Conservation (phyloP, 768 basidiomycete species). For the Boletus fagicola region DNA sequence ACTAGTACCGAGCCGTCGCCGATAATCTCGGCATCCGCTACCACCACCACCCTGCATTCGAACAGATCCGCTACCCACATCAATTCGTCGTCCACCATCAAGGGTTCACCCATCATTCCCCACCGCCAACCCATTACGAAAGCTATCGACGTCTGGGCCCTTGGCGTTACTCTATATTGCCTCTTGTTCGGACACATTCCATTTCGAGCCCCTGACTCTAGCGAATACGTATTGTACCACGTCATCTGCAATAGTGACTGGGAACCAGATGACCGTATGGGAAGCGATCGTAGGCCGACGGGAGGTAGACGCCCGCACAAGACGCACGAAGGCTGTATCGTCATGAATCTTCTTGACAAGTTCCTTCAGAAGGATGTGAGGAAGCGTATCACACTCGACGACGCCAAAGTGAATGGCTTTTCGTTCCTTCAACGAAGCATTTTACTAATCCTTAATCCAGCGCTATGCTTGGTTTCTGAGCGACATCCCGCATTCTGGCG, state of each 20-base stretch:
- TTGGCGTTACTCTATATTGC: constrained; percentile 94
- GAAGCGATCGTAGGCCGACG: constrained; percentile 61
- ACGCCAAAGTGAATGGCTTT: constrained; percentile 67
- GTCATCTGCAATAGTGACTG: constrained; percentile 79
- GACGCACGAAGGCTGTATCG: constrained; percentile 54
- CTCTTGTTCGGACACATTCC: constrained; percentile 87
- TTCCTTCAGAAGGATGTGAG: constrained; percentile 79
- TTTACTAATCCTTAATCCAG: constrained; percentile 35
- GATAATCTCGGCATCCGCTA: constrained; percentile 32
- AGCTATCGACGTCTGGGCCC: constrained; percentile 96
- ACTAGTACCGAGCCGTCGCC: constrained; percentile 36
- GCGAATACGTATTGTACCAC: constrained; percentile 76
- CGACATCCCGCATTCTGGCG: constrained; percentile 61
- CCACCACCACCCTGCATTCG: constrained; percentile 31
- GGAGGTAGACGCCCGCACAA: constrained; percentile 54
- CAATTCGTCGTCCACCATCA: constrained; percentile 31
- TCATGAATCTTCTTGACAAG: constrained; percentile 68
- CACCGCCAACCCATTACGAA: constrained; percentile 69
- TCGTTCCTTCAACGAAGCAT: not conserved
- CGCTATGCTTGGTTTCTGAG: constrained; percentile 62
- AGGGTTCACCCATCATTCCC: constrained; percentile 20
- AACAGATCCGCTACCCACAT: constrained; percentile 30
- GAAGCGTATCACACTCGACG: constrained; percentile 71
- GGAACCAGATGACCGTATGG: constrained; percentile 65
- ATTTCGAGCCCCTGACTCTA: constrained; percentile 55